Evolutionary conservation across 495 filamentous ascomycete genomes (phyloP).

Genomic region (Aspergillus wentii): DNA sequence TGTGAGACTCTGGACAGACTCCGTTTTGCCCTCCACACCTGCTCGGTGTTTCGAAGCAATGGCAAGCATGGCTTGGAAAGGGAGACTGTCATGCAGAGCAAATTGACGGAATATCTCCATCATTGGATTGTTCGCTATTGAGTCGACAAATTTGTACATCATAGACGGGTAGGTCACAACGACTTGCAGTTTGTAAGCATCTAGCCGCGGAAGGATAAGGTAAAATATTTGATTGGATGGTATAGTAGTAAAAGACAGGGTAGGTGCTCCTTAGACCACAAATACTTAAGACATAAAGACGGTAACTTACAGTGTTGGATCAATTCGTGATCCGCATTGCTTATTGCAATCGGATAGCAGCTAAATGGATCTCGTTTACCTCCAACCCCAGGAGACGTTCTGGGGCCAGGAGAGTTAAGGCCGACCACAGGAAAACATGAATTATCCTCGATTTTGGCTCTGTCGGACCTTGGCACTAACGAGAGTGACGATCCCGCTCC

Average conservation of each 20-base stretch:
- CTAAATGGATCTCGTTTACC: conserved; percentile 16
- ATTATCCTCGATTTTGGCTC: conserved; percentile 10
- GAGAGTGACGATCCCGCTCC: conserved; percentile 4
- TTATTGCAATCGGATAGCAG: conserved; percentile 18
- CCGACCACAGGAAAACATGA: conserved; percentile 1
- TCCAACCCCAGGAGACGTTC: conserved; percentile 8
- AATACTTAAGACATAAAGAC: not conserved
- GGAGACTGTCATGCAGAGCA: conserved; percentile 18
- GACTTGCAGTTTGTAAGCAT: conserved; percentile 13
- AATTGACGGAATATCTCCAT: conserved; percentile 24
- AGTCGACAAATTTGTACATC: conserved; percentile 26
- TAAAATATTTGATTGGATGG: too few relatives aligned
- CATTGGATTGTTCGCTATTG: conserved; percentile 18
- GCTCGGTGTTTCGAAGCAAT: conserved; percentile 26
- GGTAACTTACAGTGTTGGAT: conserved; percentile 23
- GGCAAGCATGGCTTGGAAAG: conserved; percentile 27
- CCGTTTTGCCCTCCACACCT: conserved; percentile 20
- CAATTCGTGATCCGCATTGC: conserved; percentile 17
- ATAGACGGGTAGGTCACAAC: conserved; percentile 24
- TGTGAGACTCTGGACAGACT: conserved; percentile 24
- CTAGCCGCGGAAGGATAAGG: too few relatives aligned
- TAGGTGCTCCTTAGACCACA: too few relatives aligned
- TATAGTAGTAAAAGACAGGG: too few relatives aligned
- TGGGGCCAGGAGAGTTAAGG: conserved; percentile 6
- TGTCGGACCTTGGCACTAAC: conserved; percentile 8